These are phyloP conservation scores for Patellifolia procumbens DNA, from an alignment of 179 eudicot species.

Conservation along the genomic window DNA sequence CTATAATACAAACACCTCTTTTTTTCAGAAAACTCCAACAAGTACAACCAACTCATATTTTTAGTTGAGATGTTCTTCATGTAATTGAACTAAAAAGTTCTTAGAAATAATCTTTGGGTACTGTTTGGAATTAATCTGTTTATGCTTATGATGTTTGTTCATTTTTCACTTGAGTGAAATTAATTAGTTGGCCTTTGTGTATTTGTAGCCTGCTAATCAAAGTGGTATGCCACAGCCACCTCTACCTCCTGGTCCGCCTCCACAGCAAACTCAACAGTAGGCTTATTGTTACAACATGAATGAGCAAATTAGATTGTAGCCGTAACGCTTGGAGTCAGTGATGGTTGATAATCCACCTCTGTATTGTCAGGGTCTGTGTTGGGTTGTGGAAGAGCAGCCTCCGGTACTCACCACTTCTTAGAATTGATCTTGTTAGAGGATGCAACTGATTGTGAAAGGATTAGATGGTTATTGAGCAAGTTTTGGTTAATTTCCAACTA, in stretches of 20 bases:
- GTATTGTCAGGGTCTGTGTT: background rate
- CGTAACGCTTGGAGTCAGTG: constrained; percentile 5
- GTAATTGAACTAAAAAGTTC: background rate
- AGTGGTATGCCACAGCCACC: constrained; percentile 59
- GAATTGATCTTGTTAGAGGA: background rate
- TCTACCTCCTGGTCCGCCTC: constrained; percentile 55
- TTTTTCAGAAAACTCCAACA: background rate
- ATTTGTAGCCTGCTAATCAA: constrained; percentile 64
- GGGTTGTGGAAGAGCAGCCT: too few relatives aligned
- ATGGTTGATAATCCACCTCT: background rate
- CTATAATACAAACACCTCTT: background rate
- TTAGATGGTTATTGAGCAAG: background rate
- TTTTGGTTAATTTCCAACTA: too few relatives aligned
- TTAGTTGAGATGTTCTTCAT: background rate
- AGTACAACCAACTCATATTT: background rate
- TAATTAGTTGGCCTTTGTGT: background rate
- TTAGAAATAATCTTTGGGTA: background rate
- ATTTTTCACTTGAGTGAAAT: background rate
- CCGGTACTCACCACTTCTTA: background rate
- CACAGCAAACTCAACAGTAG: constrained; percentile 44
- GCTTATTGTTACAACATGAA: background rate
- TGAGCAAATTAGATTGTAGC: background rate
- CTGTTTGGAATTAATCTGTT: background rate
- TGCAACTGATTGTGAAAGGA: background rate
- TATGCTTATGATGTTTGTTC: background rate